Conservation (phyloP, 2,329 filamentous ascomycete genomes). For the Claviceps maximensis region DNA sequence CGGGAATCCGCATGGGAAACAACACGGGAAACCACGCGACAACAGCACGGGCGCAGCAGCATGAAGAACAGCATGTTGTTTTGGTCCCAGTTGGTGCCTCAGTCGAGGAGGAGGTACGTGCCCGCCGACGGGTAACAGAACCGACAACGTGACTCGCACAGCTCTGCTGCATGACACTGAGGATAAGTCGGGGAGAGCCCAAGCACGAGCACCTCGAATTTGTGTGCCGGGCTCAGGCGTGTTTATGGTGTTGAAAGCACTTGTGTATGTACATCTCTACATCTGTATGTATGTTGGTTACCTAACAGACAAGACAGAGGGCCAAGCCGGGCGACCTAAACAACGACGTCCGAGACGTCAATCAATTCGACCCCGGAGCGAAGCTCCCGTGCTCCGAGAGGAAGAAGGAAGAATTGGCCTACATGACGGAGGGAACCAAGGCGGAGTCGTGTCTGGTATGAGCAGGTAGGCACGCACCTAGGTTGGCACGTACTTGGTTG, state of each 20-base stretch:
- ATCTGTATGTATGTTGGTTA: too few species aligned
- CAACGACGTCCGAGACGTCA: too few species aligned
- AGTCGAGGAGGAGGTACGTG: background rate
- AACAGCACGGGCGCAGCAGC: background rate
- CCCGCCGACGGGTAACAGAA: background rate
- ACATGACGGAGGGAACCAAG: too few species aligned
- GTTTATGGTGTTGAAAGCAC: background rate
- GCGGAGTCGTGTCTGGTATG: too few species aligned
- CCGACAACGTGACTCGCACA: constrained; percentile 3
- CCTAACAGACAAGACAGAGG: too few species aligned
- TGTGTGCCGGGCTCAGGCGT: background rate
- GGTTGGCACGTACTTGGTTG: background rate
- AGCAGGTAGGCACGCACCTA: too few species aligned
- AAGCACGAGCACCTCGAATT: background rate
- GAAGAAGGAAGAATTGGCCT: background rate
- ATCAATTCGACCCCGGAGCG: too few species aligned
- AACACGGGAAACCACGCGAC: background rate
- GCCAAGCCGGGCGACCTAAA: too few species aligned
- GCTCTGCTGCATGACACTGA: background rate
- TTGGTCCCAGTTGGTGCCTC: background rate
- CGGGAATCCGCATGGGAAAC: background rate
- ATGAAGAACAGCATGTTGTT: background rate
- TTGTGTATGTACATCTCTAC: background rate
- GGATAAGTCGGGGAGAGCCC: background rate
- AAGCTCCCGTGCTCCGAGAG: background rate